phyloP scores from a whole-genome alignment of 2,329 filamentous ascomycete species.

The Penicillium sp. region DNA sequence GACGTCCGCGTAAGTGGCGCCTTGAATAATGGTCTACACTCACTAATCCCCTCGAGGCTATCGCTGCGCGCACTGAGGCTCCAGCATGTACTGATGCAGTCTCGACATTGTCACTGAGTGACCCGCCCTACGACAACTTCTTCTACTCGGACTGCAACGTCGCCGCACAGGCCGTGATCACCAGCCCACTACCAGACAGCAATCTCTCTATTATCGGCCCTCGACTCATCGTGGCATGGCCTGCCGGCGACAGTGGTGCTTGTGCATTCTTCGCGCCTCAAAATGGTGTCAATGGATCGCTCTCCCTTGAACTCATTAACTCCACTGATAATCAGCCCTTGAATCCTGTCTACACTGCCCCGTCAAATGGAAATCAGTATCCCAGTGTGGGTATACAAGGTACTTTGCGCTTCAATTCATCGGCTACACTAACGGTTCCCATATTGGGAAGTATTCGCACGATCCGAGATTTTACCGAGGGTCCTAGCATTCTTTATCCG shows the following conservation, averaged over 20 bases:
- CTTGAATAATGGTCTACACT: not conserved
- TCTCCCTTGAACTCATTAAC: conserved; percentile 55
- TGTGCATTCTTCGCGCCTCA: conserved; percentile 57
- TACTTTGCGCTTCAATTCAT: conserved; percentile 56
- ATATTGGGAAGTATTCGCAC: conserved; percentile 63
- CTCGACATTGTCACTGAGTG: conserved; percentile 34
- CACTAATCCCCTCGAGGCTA: not conserved
- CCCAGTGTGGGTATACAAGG: conserved; percentile 56
- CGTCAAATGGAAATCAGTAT: conserved; percentile 24
- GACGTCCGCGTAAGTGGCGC: conserved; percentile 15
- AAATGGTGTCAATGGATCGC: conserved; percentile 52
- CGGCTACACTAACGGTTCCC: conserved; percentile 54
- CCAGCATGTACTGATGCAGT: conserved; percentile 11
- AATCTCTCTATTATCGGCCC: conserved; percentile 57
- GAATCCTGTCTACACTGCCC: conserved; percentile 44
- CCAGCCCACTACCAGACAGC: conserved; percentile 54
- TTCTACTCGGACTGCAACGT: conserved; percentile 65
- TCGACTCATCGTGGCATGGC: conserved; percentile 63
- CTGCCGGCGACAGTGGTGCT: conserved; percentile 63
- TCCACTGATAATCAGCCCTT: conserved; percentile 45
- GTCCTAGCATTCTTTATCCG: conserved; percentile 51
- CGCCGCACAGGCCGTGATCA: conserved; percentile 60
- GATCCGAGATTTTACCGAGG: conserved; percentile 63
- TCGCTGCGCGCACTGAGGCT: conserved; percentile 1
- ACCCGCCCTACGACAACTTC: conserved; percentile 62